These are phyloP conservation scores for Phaseolus lunatus DNA, from an alignment of 306 rosid genomes.

Conservation along the genomic window DNA sequence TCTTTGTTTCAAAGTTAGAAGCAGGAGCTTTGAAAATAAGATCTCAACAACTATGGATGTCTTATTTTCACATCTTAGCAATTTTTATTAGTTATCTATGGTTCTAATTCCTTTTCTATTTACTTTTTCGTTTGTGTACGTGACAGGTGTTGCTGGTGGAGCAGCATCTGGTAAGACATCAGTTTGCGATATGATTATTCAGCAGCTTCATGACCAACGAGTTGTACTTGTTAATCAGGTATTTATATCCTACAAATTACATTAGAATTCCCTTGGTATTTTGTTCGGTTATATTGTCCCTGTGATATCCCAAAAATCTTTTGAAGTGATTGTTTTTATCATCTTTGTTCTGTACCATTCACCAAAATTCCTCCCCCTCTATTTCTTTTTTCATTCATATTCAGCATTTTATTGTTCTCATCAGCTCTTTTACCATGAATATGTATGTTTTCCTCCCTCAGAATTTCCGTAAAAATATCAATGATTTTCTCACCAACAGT, in stretches of 20 bases:
- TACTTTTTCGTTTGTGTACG: conserved; percentile 25
- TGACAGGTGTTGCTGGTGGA: conserved; percentile 96
- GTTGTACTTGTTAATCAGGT: conserved; percentile 99
- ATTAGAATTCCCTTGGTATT: not conserved
- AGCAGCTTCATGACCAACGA: conserved; percentile 98
- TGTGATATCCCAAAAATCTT: conserved; percentile 23
- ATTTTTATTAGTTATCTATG: conserved; percentile 14
- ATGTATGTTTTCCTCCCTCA: not conserved
- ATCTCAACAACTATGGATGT: not conserved
- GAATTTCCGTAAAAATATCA: not conserved
- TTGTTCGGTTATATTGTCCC: conserved; percentile 9
- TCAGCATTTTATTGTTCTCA: no score
- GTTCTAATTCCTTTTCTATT: conserved; percentile 14
- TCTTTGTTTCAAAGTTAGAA: conserved; percentile 28
- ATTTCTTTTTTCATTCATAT: no score
- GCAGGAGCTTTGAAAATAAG: conserved; percentile 4
- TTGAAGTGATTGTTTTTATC: conserved; percentile 26
- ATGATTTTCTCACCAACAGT: conserved; percentile 15
- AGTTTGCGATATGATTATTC: conserved; percentile 97
- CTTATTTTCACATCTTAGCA: not conserved
- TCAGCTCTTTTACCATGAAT: not conserved
- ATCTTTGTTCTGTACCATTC: conserved; percentile 30
- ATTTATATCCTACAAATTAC: not conserved
- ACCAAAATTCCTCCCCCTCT: no score
- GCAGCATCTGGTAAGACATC: conserved; percentile 97